Evolutionary conservation across 2,329 filamentous ascomycete species (phyloP).

Genomic region (Calycina herbarum): DNA sequence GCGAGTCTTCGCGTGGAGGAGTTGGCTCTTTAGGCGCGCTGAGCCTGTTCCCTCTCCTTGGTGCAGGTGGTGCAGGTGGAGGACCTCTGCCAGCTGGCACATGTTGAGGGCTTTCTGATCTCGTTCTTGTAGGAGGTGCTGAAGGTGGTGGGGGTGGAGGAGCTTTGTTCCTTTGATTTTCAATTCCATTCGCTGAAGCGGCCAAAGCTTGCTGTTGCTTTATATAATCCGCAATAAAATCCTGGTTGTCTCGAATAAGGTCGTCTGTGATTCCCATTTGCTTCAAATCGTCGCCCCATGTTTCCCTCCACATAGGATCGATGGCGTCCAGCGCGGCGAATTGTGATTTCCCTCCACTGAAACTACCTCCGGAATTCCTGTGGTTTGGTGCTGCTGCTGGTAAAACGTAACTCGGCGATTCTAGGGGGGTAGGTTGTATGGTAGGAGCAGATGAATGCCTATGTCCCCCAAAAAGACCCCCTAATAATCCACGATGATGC

Average conservation of each 20-base stretch:
- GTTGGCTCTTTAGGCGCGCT: constrained; percentile 50
- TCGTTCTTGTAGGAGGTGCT: constrained; percentile 40
- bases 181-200: constrained; percentile 43
- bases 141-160: constrained; percentile 65
- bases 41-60: constrained; percentile 56
- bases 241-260: constrained; percentile 67
- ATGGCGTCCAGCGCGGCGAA: constrained; percentile 64
- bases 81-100: constrained; percentile 39
- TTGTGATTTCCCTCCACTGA: constrained; percentile 54
- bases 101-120: constrained; percentile 36
- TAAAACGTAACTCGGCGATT: constrained; percentile 51
- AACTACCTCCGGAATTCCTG: constrained; percentile 45
- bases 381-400: constrained; percentile 39
- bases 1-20: constrained; percentile 71
- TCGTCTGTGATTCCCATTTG: constrained; percentile 65
- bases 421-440: constrained; percentile 50
- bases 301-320: constrained; percentile 63
- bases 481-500: constrained; percentile 51
- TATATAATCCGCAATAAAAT: constrained; percentile 66
- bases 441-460: constrained; percentile 56
- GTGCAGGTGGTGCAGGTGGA: constrained; percentile 56
- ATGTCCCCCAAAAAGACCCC: constrained; percentile 59
- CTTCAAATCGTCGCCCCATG: constrained; percentile 63
- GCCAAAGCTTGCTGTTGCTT: constrained; percentile 53
- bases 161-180: constrained; percentile 49